A percentile compares a stretch with the other conserved stretches of the same genome.
Evolutionary conservation across 441 rosid species (phyloP).

Genomic region (Populus hybrid): DNA sequence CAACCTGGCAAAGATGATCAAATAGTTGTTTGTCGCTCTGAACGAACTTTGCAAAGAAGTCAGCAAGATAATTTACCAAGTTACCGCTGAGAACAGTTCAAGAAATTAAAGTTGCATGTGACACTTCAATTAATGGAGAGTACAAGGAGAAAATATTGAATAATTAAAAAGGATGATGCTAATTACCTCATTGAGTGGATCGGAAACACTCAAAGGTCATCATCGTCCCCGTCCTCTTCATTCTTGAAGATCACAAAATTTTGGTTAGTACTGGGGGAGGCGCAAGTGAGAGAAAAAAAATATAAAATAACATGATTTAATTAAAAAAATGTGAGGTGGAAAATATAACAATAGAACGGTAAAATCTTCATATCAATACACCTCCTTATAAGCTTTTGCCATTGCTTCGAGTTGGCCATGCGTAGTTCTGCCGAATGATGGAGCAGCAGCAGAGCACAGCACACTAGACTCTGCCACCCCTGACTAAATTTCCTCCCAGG

Average conservation of each 20-base stretch:
- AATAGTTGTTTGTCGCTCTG: slow-evolving; percentile 48
- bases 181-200: slow-evolving; percentile 79
- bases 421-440: slow-evolving; percentile 54
- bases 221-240: slow-evolving; percentile 65
- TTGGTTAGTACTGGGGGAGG: slow-evolving; percentile 12
- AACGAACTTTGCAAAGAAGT: slow-evolving; percentile 55
- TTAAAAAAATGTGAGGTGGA: neutral
- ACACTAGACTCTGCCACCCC: slow-evolving; percentile 51
- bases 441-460: slow-evolving; percentile 42
- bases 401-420: slow-evolving; percentile 82
- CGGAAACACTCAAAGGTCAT: slow-evolving; percentile 46
- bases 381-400: slow-evolving; percentile 71
- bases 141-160: neutral
- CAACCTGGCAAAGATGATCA: slow-evolving; percentile 69
- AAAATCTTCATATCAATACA: slow-evolving; percentile 14
- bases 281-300: neutral
- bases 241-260: slow-evolving; percentile 36
- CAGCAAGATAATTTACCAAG: slow-evolving; percentile 61
- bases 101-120: neutral
- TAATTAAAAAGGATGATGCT: neutral
- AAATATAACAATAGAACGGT: neutral
- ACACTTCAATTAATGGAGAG: neutral
- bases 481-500: slow-evolving; percentile 82
- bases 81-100: slow-evolving; percentile 43
- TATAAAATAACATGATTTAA: neutral